Conservation (phyloP, 2,329 filamentous ascomycete species). For the Teratosphaeria zuluensis region DNA sequence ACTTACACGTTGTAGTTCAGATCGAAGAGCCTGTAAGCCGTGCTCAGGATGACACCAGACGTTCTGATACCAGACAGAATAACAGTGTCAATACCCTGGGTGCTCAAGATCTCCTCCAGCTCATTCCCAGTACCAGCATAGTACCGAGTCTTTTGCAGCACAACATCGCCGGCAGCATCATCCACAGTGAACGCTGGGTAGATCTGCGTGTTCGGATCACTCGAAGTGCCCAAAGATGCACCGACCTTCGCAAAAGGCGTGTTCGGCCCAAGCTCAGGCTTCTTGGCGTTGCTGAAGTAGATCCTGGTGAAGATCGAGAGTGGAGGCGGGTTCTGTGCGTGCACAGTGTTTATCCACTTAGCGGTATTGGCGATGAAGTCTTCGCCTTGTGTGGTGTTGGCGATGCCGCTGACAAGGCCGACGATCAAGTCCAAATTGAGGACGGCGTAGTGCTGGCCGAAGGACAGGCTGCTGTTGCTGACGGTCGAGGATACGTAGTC, state of each 20-base stretch:
- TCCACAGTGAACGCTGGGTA: conserved; percentile 23
- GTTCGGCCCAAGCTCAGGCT: conserved; percentile 27
- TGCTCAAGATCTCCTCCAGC: conserved; percentile 32
- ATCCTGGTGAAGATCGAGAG: conserved; percentile 33
- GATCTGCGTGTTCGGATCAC: conserved; percentile 24
- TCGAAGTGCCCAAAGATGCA: conserved; percentile 20
- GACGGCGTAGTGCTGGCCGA: conserved; percentile 31
- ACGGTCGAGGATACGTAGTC: conserved; percentile 16
- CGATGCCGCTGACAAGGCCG: conserved; percentile 27
- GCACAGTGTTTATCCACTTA: conserved; percentile 33
- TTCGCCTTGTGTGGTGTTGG: conserved; percentile 25
- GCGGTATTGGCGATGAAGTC: conserved; percentile 26
- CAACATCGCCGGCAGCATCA: conserved; percentile 25
- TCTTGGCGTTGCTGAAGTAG: conserved; percentile 25
- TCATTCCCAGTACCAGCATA: conserved; percentile 33
- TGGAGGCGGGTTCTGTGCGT: conserved; percentile 25
- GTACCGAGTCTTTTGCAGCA: conserved; percentile 35
- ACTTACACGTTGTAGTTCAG: conserved; percentile 35
- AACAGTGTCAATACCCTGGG: conserved; percentile 33
- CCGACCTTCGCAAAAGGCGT: conserved; percentile 29
- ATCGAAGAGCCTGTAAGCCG: conserved; percentile 35
- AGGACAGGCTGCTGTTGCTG: conserved; percentile 16
- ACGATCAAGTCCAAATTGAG: conserved; percentile 37
- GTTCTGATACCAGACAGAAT: conserved; percentile 33
- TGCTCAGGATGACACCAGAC: conserved; percentile 35